Evolutionary conservation across 108 stramenopile genomes (phyloP).

Genomic region (Nitzschia putrida): DNA sequence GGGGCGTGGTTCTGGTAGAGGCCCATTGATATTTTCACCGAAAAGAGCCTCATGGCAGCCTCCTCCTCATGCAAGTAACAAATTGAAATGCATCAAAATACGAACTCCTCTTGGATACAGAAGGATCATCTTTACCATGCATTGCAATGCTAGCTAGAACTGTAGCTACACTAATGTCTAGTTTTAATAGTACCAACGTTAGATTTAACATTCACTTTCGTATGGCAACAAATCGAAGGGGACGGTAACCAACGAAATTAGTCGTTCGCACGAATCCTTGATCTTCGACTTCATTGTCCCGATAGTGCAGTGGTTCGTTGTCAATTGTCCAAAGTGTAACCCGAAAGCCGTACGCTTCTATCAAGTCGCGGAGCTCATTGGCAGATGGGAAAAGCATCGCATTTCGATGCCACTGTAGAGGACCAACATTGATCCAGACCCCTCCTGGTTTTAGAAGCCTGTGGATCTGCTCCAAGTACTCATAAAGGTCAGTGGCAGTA

Average conservation of each 20-base stretch:
- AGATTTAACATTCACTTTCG: not conserved
- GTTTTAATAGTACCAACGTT: too few relatives aligned
- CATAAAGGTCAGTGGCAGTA: conserved; percentile 81
- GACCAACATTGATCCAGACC: conserved; percentile 84
- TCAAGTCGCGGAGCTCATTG: conserved; percentile 65
- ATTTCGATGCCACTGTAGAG: conserved; percentile 84
- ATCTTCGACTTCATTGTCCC: conserved; percentile 27
- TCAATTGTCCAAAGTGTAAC: conserved; percentile 68
- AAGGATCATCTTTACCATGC: too few relatives aligned
- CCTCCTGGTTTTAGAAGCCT: conserved; percentile 48
- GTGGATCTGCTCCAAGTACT: conserved; percentile 59
- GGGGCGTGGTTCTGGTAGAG: too few relatives aligned
- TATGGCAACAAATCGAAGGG: conserved; percentile 59
- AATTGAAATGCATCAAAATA: too few relatives aligned
- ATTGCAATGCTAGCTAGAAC: too few relatives aligned
- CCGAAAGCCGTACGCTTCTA: conserved; percentile 56
- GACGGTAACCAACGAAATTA: conserved; percentile 67
- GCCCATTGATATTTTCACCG: too few relatives aligned
- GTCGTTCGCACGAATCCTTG: conserved; percentile 48
- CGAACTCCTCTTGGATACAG: too few relatives aligned
- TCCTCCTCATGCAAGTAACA: too few relatives aligned
- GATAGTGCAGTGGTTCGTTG: conserved; percentile 58
- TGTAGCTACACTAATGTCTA: too few relatives aligned
- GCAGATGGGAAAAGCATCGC: conserved; percentile 61
- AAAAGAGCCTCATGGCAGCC: too few relatives aligned